These are phyloP conservation scores for Canna indica DNA, from an alignment of 176 grass and related monocot species.

Conservation along the genomic window DNA sequence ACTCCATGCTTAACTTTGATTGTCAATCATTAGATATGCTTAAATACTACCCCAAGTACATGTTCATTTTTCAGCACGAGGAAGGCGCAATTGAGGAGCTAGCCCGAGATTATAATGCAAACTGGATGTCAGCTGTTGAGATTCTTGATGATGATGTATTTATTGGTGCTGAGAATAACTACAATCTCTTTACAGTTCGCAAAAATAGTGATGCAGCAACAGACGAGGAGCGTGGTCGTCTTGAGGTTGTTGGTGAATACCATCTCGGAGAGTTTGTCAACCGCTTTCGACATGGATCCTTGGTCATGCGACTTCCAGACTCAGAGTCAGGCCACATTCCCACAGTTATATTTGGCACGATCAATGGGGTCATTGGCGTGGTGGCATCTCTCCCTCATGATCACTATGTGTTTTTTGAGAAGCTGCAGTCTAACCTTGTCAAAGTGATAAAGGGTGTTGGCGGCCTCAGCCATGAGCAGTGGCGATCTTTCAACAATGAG, in stretches of 20 bases:
- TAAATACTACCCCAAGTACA: neutral
- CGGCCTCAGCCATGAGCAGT: conserved; percentile 74
- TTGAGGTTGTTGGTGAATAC: conserved; percentile 83
- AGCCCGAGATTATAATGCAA: conserved; percentile 79
- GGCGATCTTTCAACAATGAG: conserved; percentile 79
- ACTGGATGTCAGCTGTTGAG: conserved; percentile 96
- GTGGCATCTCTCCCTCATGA: conserved; percentile 76
- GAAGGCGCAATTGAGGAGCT: conserved; percentile 80
- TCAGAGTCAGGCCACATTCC: conserved; percentile 61
- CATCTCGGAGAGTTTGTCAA: conserved; percentile 91
- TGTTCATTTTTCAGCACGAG: conserved; percentile 43
- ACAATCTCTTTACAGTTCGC: conserved; percentile 74
- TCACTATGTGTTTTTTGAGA: conserved; percentile 74
- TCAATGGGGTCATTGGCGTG: conserved; percentile 82
- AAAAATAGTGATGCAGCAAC: conserved; percentile 95
- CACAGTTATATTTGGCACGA: conserved; percentile 75
- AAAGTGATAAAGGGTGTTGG: conserved; percentile 87
- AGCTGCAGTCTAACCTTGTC: conserved; percentile 58
- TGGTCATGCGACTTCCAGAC: conserved; percentile 71
- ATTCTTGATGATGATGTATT: conserved; percentile 86
- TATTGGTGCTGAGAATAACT: conserved; percentile 83
- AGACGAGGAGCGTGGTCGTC: conserved; percentile 70
- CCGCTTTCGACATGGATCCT: conserved; percentile 63
- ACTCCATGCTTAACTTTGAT: too few species aligned
- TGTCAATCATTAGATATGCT: too few species aligned